Base-by-base conservation (phyloP, 2,329 filamentous ascomycete genomes). In the Colletotrichum sp. region DNA sequence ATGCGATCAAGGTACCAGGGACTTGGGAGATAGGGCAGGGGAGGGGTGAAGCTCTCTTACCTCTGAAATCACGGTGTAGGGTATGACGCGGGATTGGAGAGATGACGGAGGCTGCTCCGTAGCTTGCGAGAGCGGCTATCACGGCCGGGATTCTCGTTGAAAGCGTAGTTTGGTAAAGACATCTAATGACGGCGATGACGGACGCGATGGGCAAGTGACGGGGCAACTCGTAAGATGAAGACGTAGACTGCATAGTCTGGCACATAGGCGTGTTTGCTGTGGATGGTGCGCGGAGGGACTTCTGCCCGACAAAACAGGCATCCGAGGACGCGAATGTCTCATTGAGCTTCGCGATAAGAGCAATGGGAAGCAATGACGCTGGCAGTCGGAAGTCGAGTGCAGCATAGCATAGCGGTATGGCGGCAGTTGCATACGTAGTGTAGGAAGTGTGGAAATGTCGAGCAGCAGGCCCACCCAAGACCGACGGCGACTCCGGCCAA, bases 401-500 rank as follows among this genome's bases (percentile, higher is more conserved):
- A 52, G 44, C 44, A 52, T 52, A 52, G 44, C n/a, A 52, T 52
- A 52, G 44, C 70, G 70, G 70, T 57, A 76, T 68, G 49, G 21
- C 70, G 73, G 73, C 59, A 68, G 70, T 73, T 44, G 73, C 57
- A 69, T 68, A 57, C 70, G 73, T 52, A 36, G 44, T 52, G 44
- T 52, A 52, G n/a, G 39, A 68, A 64, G 64, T 49, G 59, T 73
- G 70, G 70, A 73, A 72, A 32, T 63, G 69, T 64, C 52, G 36
- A 72, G 64, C 63, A 68, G 57, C 13, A 57, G 70, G 55, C 34
- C 70, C 70, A 76, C 73, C 55, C 73, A 69, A 68, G 64, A 73
- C 73, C 73, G 73, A 73, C 73, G 73, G 73, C 73, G 73, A 73
- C 73, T 76, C 73, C 73, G 72, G 72, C 68, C 62, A 72, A 72